Base-by-base conservation (phyloP, 345 rosid species). In the Hibiscus tridactylites region DNA sequence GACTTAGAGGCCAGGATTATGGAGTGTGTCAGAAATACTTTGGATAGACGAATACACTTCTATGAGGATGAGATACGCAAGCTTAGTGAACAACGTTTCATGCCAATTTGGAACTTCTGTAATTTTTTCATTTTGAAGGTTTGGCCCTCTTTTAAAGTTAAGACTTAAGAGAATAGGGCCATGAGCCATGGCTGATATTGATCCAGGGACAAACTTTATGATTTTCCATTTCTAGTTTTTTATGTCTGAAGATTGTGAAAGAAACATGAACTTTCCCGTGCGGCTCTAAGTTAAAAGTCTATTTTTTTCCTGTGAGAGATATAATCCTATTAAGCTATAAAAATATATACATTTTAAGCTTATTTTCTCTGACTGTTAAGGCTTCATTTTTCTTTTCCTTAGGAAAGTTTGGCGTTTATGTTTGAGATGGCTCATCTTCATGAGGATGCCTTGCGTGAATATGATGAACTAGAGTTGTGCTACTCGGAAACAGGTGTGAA, bases 391-490 rank as follows among this genome's bases (percentile, higher is more conserved):
- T 35, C 79, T 70, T 46, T 37, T 71, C 73, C 69, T 73, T 89
- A 95, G 99, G 99, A 92, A 86, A 95, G 97, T 85, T 82, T 95
- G 86, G 99, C 99, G 72, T 95, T 95, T 82, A 90, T 92, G 85
- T 90, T 95, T 85, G 99, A 95, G 83, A 90, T 95, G 93, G 91
- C 97, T 76, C 87, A 90, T 77, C 93, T 95, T 80, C 85, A 90
- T 77, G 99, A 95, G 77, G 99, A 95, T 80, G 99, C 97, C 50
- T 74, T 95, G 61, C 90, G 97, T 68, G 97, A 95, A 84, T 95
- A 95, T 76, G 99, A 95, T 65, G 99, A 92, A 79, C 72, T 95
- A 76, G 99, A 95, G 81, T 90, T 89, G 70, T 92, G 99, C 86
- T 92, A 89, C 83, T 79, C 81, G 83, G 99, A 95, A 85, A 92